phyloP scores from a whole-genome alignment of 345 rosid species.

The Rhodamnia argentea region DNA sequence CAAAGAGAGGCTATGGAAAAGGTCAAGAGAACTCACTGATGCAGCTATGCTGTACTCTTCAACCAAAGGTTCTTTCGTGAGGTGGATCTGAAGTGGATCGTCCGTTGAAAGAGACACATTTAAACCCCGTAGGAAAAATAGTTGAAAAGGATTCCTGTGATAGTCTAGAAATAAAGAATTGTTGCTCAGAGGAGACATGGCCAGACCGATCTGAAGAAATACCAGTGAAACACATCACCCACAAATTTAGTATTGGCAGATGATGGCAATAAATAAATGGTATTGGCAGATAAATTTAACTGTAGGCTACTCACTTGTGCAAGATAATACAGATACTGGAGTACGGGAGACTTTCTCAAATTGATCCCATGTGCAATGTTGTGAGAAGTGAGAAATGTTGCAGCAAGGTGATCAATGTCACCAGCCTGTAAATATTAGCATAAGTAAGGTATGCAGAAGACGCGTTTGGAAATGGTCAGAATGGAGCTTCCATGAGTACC shows the following conservation, averaged over 20 bases:
- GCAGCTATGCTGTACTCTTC: slow-evolving; percentile 99
- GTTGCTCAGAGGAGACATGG: slow-evolving; percentile 99
- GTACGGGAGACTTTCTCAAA: slow-evolving; percentile 98
- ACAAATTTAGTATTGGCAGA: neutral
- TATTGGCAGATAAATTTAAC: neutral
- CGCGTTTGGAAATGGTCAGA: neutral
- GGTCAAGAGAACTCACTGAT: slow-evolving; percentile 45
- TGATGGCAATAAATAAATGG: neutral
- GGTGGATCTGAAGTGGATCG: slow-evolving; percentile 96
- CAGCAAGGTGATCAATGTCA: slow-evolving; percentile 98
- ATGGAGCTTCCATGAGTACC: slow-evolving; percentile 26
- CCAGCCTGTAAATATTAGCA: slow-evolving; percentile 64
- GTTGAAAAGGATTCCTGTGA: slow-evolving; percentile 87
- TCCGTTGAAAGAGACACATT: slow-evolving; percentile 97
- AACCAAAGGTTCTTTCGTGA: slow-evolving; percentile 94
- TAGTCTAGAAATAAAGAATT: slow-evolving; percentile 94
- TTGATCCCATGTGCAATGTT: slow-evolving; percentile 98
- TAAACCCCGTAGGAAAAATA: slow-evolving; percentile 89
- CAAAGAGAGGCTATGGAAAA: neutral
- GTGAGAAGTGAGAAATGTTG: slow-evolving; percentile 87
- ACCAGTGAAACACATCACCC: slow-evolving; percentile 5
- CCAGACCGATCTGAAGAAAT: slow-evolving; percentile 74
- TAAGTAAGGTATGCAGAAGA: neutral
- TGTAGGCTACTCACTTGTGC: slow-evolving; percentile 56
- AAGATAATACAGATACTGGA: slow-evolving; percentile 92